Evolutionary conservation across 176 grass and related monocot species (phyloP).

Genomic region (Olyra latifolia): DNA sequence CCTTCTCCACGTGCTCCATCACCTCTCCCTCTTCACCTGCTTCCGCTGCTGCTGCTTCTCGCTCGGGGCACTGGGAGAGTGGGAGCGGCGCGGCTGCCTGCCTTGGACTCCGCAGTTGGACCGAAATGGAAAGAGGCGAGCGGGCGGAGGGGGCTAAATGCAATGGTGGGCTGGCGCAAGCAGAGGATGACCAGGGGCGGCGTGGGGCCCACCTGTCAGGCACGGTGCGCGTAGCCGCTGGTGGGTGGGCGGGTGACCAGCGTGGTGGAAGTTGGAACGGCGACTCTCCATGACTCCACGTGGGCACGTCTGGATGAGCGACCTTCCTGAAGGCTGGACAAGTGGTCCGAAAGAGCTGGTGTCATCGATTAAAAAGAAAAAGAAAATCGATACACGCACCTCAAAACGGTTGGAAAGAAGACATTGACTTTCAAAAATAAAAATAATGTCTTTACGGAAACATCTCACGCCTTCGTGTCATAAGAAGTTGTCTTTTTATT

Average conservation of each 20-base stretch:
- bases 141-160: slow-evolving; percentile 7
- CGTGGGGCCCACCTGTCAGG: slow-evolving; percentile 27
- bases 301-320: too few relatives aligned
- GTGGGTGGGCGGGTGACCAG: slow-evolving; percentile 24
- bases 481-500: too few relatives aligned
- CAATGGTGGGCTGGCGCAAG: slow-evolving; percentile 10
- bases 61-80: not conserved
- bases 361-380: not conserved
- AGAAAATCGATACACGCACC: too few relatives aligned
- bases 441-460: too few relatives aligned
- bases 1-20: slow-evolving; percentile 87
- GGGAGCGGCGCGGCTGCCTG: not conserved
- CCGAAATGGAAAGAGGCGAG: not conserved
- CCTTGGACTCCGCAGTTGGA: slow-evolving; percentile 12
- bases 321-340: too few relatives aligned
- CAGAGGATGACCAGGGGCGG: not conserved
- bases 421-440: too few relatives aligned
- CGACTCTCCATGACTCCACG: too few relatives aligned
- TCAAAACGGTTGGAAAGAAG: not conserved
- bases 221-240: not conserved
- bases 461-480: too few relatives aligned
- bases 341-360: not conserved
- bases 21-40: not conserved
- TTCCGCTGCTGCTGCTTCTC: not conserved
- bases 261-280: slow-evolving; percentile 8